A percentile compares a stretch with the other conserved stretches of the same genome.
phyloP scores from a whole-genome alignment of 805 yeast genomes.

The Metschnikowia drakensbergensis region DNA sequence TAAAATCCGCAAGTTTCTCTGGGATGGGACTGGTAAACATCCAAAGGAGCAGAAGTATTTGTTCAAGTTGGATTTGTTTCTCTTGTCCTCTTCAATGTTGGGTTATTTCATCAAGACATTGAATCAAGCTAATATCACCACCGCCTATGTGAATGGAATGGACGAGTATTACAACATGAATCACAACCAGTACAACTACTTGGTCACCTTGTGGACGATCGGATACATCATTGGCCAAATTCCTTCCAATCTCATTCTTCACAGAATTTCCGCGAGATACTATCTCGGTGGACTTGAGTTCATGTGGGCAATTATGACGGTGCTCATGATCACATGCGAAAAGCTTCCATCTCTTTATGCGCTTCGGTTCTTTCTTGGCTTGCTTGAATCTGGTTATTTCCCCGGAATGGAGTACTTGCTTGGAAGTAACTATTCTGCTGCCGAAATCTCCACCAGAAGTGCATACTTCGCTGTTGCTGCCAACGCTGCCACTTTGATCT shows the following conservation, averaged over 20 bases:
- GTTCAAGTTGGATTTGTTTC: slow-evolving; percentile 31
- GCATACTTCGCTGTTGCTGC: slow-evolving; percentile 30
- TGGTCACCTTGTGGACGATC: slow-evolving; percentile 16
- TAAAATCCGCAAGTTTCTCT: slow-evolving; percentile 24
- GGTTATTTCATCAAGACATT: slow-evolving; percentile 19
- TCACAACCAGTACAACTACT: slow-evolving; percentile 18
- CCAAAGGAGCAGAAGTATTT: slow-evolving; percentile 34
- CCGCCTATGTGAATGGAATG: slow-evolving; percentile 20
- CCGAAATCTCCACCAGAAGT: slow-evolving; percentile 28
- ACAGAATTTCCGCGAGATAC: slow-evolving; percentile 40
- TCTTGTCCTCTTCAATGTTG: slow-evolving; percentile 19
- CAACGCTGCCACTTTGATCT: slow-evolving; percentile 25
- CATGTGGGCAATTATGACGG: slow-evolving; percentile 38
- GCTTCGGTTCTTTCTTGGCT: slow-evolving; percentile 29
- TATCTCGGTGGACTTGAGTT: slow-evolving; percentile 44
- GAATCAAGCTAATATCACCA: slow-evolving; percentile 18
- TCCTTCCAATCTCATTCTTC: slow-evolving; percentile 28
- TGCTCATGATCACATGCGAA: slow-evolving; percentile 24
- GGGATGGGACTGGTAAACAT: slow-evolving; percentile 39
- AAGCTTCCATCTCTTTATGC: slow-evolving; percentile 13
- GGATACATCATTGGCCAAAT: slow-evolving; percentile 17
- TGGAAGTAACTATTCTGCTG: slow-evolving; percentile 28
- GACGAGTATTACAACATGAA: slow-evolving; percentile 16
- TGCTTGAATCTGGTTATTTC: slow-evolving; percentile 47
- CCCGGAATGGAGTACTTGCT: slow-evolving; percentile 57